Conservation (phyloP, 2,329 filamentous ascomycete species). For the Epichloe hybrida region DNA sequence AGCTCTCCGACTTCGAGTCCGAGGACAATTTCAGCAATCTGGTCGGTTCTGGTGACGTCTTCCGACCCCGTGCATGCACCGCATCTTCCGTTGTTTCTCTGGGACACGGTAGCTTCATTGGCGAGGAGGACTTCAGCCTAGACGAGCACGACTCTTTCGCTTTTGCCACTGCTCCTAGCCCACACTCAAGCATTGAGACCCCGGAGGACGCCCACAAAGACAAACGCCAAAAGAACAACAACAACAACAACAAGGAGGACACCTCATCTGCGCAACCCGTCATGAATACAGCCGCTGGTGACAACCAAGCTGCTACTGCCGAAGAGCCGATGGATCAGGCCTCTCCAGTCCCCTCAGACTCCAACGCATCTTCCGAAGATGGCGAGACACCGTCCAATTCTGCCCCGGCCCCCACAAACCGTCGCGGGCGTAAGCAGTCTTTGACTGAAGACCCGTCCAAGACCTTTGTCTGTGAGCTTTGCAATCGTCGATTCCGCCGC, state of each 20-base stretch:
- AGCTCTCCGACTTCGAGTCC: constrained; percentile 78
- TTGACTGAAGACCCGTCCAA: constrained; percentile 95
- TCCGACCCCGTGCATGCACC: constrained; percentile 55
- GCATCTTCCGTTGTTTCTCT: constrained; percentile 54
- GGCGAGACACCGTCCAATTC: constrained; percentile 31
- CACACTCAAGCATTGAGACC: constrained; percentile 27
- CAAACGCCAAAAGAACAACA: constrained; percentile 43
- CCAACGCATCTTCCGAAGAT: constrained; percentile 21
- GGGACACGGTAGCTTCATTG: constrained; percentile 66
- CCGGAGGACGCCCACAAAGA: constrained; percentile 33
- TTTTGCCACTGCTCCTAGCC: constrained; percentile 49
- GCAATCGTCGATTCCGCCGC: constrained; percentile 91
- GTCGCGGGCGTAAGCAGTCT: constrained; percentile 95
- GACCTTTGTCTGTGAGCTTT: constrained; percentile 93
- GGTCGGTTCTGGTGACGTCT: constrained; percentile 52
- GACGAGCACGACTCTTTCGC: constrained; percentile 53
- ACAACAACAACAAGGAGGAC: constrained; percentile 29
- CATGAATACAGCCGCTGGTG: constrained; percentile 28
- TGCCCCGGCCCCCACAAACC: constrained; percentile 53
- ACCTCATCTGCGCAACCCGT: constrained; percentile 20
- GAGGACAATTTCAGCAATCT: constrained; percentile 72
- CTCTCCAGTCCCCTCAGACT: constrained; percentile 26
- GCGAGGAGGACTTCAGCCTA: constrained; percentile 62
- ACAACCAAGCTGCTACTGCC: constrained; percentile 20
- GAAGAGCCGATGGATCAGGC: constrained; percentile 23